Evolutionary conservation across 1,139 yeast species (phyloP), one percentile per base, ranked within the genome.

Genomic region (Yamadazyma kanchanaburiensis): DNA sequence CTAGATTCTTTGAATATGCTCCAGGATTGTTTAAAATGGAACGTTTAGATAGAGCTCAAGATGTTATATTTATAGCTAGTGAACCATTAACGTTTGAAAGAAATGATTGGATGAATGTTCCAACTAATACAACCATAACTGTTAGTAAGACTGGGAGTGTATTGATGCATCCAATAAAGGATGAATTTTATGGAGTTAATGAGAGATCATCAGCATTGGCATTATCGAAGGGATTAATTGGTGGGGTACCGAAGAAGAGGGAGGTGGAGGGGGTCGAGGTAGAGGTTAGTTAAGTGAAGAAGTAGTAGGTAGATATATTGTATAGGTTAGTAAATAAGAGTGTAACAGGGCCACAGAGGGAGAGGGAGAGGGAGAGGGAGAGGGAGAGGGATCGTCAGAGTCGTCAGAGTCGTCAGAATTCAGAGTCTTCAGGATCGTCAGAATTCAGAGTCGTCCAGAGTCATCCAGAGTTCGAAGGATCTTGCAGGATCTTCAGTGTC

Each of bases 41-140:
- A 56, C 70, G 98, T 30, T 67, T 86, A 37, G 95, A 89, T 55
- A 70, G 96, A 30, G 85, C 94, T 6, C 97, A 89, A 53, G 91
- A 87, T 55, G 91, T 91, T 21, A 82, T 91, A n/a, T 84, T 91
- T 79, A 87, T 91, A 25, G 96, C 98, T 2, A 82, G 95, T 21
- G 98, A 91, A 51, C 98, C 98, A 0, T 67, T 91, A 35, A 91
- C 98, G 0, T 91, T 91, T 57, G 97, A 91, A 60, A 66, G 98
- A 35, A 91, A 91, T 23, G 98, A 91, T 59, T 91, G 98, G 98
- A 84, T 91, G 36, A 82, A 96, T 12, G 95, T 91, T 2, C 98
- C 97, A 2, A 83, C 97, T 3, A 91, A 91, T 55, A 83, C 96
- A 2, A 62, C 82, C 3, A 56, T 91, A n/a, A 84, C 95, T 1